Evolutionary conservation across 2,329 filamentous ascomycete species (phyloP).

Genomic region (Colletotrichum salicis): DNA sequence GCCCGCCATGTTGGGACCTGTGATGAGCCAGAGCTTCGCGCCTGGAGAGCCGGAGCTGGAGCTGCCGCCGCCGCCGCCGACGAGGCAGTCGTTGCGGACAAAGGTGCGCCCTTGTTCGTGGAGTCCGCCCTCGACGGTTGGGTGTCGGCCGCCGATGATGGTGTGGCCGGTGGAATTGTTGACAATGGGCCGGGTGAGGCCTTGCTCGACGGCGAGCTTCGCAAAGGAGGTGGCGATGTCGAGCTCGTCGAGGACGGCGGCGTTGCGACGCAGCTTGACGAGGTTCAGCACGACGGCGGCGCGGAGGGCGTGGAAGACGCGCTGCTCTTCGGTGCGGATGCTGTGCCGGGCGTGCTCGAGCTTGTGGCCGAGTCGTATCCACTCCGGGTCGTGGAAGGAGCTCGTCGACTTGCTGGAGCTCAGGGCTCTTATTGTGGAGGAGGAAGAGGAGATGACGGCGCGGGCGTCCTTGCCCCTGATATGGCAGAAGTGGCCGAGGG

Average conservation of each 20-base stretch:
- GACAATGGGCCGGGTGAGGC: slow-evolving; percentile 78
- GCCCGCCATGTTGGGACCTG: slow-evolving; percentile 97
- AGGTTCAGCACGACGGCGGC: slow-evolving; percentile 82
- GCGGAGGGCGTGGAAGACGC: slow-evolving; percentile 80
- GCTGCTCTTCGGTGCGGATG: slow-evolving; percentile 86
- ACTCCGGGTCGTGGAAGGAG: slow-evolving; percentile 84
- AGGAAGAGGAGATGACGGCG: slow-evolving; percentile 35
- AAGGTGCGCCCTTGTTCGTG: slow-evolving; percentile 83
- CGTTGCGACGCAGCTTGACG: slow-evolving; percentile 87
- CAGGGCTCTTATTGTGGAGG: slow-evolving; percentile 61
- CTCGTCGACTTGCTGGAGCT: slow-evolving; percentile 85
- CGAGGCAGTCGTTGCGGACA: slow-evolving; percentile 84
- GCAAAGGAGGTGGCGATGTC: slow-evolving; percentile 92
- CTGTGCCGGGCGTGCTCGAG: slow-evolving; percentile 82
- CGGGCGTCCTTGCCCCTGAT: slow-evolving; percentile 82
- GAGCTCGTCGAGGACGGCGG: slow-evolving; percentile 90
- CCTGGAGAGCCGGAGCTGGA: slow-evolving; percentile 61
- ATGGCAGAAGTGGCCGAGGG: slow-evolving; percentile 89
- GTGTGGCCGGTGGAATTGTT: slow-evolving; percentile 74
- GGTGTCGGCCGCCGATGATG: slow-evolving; percentile 88
- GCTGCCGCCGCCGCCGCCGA: slow-evolving; percentile 58
- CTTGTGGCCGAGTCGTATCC: slow-evolving; percentile 82
- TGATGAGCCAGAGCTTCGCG: slow-evolving; percentile 73
- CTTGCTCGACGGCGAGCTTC: slow-evolving; percentile 77
- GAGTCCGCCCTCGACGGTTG: slow-evolving; percentile 88